Base-by-base conservation (phyloP, 306 rosid genomes). In the Carpinus viminea region DNA sequence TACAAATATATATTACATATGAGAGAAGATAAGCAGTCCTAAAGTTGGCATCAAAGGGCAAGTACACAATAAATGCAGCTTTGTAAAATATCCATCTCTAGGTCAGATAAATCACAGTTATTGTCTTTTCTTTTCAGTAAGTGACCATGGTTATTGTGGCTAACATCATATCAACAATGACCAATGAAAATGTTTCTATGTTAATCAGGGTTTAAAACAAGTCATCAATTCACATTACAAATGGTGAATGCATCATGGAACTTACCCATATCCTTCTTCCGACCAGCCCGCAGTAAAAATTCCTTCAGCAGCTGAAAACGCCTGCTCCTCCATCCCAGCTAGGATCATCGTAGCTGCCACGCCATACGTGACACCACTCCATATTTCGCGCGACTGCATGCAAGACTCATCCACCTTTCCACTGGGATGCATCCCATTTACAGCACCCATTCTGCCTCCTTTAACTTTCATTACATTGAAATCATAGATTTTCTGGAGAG, bases 381-480 rank as follows among this genome's bases (percentile, higher is more conserved):
- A 95, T 92, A 95, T 88, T 89, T 95, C 99, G 18, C 98, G 91
- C 34, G 99, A 95, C 83, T 95, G 99, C 99, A 95, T 95, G 83
- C 98, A 95, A n/a, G 99, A 88, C 85, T 92, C 98, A 55, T 95
- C 99, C 79, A 95, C 98, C 89, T 82, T 91, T 51, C 98, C 99
- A 65, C 76, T 87, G 18, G 99, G 98, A 75, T 91, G 93, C 99
- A 95, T 95, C 31, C 99, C 99, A 79, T 95, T 95, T 54, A 95
- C 98, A 68, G 99, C 99, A 65, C 99, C 99, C 98, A 92, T 92
- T 68, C 87, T 87, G 38, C 99, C 99, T 51, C 99, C 99, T 84
- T 80, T 91, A 68, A 93, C 74, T 83, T 90, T 95, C 99, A 95
- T 93, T 66, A 95, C 98, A 70, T 95, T 95, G 89, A 90, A 95